phyloP scores from a whole-genome alignment of 148 eudicot genomes.

The Silene latifolia region DNA sequence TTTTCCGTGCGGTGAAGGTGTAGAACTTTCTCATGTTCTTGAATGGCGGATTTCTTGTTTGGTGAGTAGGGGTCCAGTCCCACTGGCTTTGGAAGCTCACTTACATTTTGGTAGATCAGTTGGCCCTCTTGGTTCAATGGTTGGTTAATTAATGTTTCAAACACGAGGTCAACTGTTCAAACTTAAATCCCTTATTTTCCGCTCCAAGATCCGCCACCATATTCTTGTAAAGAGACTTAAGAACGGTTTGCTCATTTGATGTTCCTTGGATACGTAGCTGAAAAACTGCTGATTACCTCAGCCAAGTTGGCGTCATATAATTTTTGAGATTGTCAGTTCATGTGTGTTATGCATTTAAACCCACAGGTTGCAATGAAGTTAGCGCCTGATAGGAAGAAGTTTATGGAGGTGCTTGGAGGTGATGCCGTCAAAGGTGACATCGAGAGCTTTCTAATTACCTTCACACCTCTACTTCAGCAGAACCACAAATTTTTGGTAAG shows the following conservation, averaged over 20 bases:
- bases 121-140: background rate
- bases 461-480: conserved; percentile 56
- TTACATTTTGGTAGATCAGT: no score
- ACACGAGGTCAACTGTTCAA: background rate
- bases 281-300: background rate
- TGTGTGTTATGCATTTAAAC: conserved; percentile 13
- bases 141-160: background rate
- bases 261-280: background rate
- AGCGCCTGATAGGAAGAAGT: conserved; percentile 81
- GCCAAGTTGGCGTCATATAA: background rate
- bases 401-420: conserved; percentile 68
- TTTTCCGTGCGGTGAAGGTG: background rate
- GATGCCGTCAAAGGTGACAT: conserved; percentile 51
- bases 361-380: conserved; percentile 80
- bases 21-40: background rate
- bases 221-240: background rate
- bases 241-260: background rate
- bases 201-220: no score
- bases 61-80: no score
- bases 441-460: conserved; percentile 52
- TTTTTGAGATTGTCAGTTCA: background rate
- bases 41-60: background rate
- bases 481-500: conserved; percentile 82
- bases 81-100: no score
- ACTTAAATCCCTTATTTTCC: background rate